These are phyloP conservation scores for Nelumbo lutea DNA, from an alignment of 164 flowering plant species.

Conservation along the genomic window DNA sequence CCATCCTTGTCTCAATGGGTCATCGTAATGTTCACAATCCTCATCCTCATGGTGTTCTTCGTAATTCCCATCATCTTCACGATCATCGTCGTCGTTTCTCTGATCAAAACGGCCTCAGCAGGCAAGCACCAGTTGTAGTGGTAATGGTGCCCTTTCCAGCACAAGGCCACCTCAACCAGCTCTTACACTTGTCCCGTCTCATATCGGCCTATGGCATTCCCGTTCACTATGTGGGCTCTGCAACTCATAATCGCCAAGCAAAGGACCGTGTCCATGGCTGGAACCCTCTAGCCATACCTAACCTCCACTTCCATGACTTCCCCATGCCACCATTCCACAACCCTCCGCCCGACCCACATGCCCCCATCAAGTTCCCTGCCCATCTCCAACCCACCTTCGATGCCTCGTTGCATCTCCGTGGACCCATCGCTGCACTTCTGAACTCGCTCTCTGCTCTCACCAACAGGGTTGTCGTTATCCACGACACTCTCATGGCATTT, in stretches of 20 bases:
- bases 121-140: slow-evolving; percentile 27
- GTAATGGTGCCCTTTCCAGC: slow-evolving; percentile 31
- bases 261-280: slow-evolving; percentile 35
- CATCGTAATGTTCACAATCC: too few species aligned
- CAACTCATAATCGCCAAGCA: slow-evolving; percentile 54
- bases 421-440: slow-evolving; percentile 38
- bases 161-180: slow-evolving; percentile 58
- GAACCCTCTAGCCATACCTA: slow-evolving; percentile 16
- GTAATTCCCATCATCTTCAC: too few species aligned
- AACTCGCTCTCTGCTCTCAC: slow-evolving; percentile 21
- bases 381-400: slow-evolving; percentile 47
- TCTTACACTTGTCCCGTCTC: slow-evolving; percentile 50
- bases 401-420: slow-evolving; percentile 32
- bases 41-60: too few species aligned
- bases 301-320: slow-evolving; percentile 49
- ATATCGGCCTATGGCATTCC: slow-evolving; percentile 28
- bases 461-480: slow-evolving; percentile 38
- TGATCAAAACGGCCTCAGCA: too few species aligned
- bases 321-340: slow-evolving; percentile 23
- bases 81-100: too few species aligned
- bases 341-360: slow-evolving; percentile 43
- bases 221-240: slow-evolving; percentile 40
- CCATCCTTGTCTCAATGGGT: too few species aligned
- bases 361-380: slow-evolving; percentile 37
- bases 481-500: slow-evolving; percentile 32